Evolutionary conservation across 192 early-diverging fungal species (phyloP).

Genomic region (Backusella liffmaniae): DNA sequence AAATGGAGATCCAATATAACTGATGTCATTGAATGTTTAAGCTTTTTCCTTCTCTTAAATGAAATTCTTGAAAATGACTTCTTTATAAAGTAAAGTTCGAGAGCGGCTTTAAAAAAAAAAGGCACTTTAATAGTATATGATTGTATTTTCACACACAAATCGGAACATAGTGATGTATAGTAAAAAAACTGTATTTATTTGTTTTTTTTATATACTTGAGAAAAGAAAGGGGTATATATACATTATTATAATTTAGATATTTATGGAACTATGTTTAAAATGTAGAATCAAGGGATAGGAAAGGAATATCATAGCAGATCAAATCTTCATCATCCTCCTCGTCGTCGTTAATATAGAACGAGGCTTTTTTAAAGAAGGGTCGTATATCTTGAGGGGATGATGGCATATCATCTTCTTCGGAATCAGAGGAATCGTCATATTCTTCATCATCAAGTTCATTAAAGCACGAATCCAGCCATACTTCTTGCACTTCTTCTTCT

Average conservation of each 20-base stretch:
- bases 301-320: constrained; percentile 17
- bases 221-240: background rate
- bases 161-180: background rate
- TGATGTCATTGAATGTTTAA: background rate
- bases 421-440: constrained; percentile 3
- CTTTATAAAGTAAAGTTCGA: background rate
- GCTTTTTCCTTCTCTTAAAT: background rate
- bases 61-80: background rate
- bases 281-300: constrained; percentile 2
- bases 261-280: background rate
- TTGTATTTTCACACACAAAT: background rate
- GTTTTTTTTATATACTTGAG: background rate
- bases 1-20: background rate
- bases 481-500: constrained; percentile 12
- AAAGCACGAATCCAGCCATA: constrained; percentile 16
- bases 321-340: constrained; percentile 15
- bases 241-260: constrained; percentile 4
- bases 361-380: background rate
- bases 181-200: background rate
- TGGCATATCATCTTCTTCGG: constrained; percentile 15
- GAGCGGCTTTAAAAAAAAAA: background rate
- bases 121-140: background rate
- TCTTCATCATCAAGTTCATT: background rate
- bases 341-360: constrained; percentile 12
- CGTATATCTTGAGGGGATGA: background rate